A percentile compares a stretch with the other conserved stretches of the same genome.
Conservation (phyloP, 768 basidiomycete species). For the Polyporus arcularius region DNA sequence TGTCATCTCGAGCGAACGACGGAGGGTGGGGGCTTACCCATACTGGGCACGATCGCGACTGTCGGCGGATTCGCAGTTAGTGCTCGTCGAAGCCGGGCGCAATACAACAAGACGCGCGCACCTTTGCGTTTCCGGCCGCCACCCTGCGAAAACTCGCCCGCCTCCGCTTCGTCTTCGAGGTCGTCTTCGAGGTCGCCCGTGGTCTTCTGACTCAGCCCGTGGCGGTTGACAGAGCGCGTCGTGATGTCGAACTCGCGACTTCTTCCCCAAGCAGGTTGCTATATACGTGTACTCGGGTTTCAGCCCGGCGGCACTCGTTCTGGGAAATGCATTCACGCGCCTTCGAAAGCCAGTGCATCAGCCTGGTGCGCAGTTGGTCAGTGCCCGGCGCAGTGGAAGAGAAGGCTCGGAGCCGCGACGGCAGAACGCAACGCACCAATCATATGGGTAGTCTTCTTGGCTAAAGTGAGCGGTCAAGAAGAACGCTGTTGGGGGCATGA, state of each 20-base stretch:
- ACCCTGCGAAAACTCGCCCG: slow-evolving; percentile 54
- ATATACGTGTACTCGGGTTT: slow-evolving; percentile 17
- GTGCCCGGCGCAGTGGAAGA: neutral
- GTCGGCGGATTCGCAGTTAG: neutral
- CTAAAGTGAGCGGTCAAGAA: slow-evolving; percentile 89
- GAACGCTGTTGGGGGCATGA: slow-evolving; percentile 53
- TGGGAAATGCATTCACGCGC: slow-evolving; percentile 29
- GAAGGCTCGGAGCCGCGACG: slow-evolving; percentile 18
- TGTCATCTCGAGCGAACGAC: slow-evolving; percentile 17
- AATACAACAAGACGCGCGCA: slow-evolving; percentile 1
- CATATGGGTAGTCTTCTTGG: slow-evolving; percentile 85
- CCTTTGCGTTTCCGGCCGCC: slow-evolving; percentile 70
- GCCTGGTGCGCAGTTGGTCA: slow-evolving; percentile 44
- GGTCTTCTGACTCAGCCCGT: slow-evolving; percentile 64
- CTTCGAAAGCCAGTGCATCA: slow-evolving; percentile 90
- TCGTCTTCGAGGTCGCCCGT: slow-evolving; percentile 82
- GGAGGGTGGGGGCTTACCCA: slow-evolving; percentile 50
- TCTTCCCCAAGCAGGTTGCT: slow-evolving; percentile 92
- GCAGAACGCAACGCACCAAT: slow-evolving; percentile 53
- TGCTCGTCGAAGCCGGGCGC: neutral
- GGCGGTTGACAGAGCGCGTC: slow-evolving; percentile 69
- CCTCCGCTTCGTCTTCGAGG: slow-evolving; percentile 50
- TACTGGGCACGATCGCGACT: slow-evolving; percentile 84
- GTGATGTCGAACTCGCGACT: slow-evolving; percentile 91
- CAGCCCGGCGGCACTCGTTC: slow-evolving; percentile 8